Evolutionary conservation across 768 basidiomycete genomes (phyloP).

Genomic region (Amanita subjunquillea): DNA sequence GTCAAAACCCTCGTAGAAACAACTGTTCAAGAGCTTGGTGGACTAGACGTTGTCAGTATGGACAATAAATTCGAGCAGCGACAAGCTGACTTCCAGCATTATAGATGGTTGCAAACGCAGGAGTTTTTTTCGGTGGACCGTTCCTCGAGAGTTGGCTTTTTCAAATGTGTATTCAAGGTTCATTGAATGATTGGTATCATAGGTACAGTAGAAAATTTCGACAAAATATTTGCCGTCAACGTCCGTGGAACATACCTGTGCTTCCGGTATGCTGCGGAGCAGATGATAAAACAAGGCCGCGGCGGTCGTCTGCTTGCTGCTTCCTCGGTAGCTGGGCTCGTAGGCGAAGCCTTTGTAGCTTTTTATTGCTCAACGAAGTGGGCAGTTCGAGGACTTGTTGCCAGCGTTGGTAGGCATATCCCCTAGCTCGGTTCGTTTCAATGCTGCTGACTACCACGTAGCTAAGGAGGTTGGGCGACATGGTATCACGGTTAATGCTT

Average conservation of each 20-base stretch:
- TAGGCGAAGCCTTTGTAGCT: slow-evolving; percentile 8
- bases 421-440: neutral
- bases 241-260: slow-evolving; percentile 26
- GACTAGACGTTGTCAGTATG: slow-evolving; percentile 13
- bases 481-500: slow-evolving; percentile 21
- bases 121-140: slow-evolving; percentile 8
- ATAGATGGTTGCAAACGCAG: slow-evolving; percentile 28
- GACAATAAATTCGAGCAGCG: too few species aligned
- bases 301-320: slow-evolving; percentile 36
- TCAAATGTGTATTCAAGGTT: neutral
- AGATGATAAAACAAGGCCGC: slow-evolving; percentile 32
- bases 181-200: neutral
- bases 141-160: slow-evolving; percentile 15
- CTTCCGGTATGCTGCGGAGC: slow-evolving; percentile 28
- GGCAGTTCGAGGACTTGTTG: slow-evolving; percentile 28
- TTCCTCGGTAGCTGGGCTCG: slow-evolving; percentile 27
- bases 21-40: slow-evolving; percentile 24
- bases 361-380: slow-evolving; percentile 28
- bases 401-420: slow-evolving; percentile 10
- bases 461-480: slow-evolving; percentile 15
- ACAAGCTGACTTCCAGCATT: neutral
- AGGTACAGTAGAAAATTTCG: slow-evolving; percentile 22
- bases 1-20: slow-evolving; percentile 23
- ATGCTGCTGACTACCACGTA: neutral
- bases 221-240: slow-evolving; percentile 22